A percentile compares a stretch with the other conserved stretches of the same genome.
phyloP scores from a whole-genome alignment of 2,329 filamentous ascomycete genomes.

The Calonectria multiphialidica region DNA sequence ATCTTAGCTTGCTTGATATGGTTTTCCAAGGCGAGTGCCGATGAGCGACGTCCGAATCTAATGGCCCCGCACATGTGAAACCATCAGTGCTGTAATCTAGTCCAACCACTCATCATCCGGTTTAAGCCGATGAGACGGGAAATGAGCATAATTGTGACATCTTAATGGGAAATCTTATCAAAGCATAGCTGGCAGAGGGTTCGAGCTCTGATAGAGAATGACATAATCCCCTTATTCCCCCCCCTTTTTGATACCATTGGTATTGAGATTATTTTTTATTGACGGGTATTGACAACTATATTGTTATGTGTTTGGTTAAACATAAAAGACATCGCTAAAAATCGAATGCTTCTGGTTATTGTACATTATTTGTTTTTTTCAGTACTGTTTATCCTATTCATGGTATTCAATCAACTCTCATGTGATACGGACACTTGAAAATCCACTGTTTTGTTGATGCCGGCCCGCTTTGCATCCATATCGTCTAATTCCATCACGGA shows the following conservation, averaged over 20 bases:
- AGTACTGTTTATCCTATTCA: background rate
- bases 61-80: too few relatives aligned
- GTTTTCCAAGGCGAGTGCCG: background rate
- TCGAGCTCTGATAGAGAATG: too few relatives aligned
- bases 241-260: background rate
- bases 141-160: background rate
- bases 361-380: background rate
- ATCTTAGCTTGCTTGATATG: background rate
- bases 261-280: too few relatives aligned
- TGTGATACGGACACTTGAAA: conserved; percentile 15
- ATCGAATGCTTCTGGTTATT: background rate
- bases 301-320: background rate
- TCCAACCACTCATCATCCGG: too few relatives aligned
- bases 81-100: too few relatives aligned
- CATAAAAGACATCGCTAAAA: background rate
- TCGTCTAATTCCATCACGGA: conserved; percentile 42
- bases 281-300: background rate
- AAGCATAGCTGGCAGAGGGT: background rate
- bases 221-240: background rate
- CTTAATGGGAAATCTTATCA: background rate
- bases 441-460: conserved; percentile 40
- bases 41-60: background rate
- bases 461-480: conserved; percentile 35
- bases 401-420: background rate
- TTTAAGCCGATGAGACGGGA: background rate